Evolutionary conservation across 2,329 filamentous ascomycete genomes (phyloP), one percentile per base, ranked within the genome.

Genomic region (Stagonosporopsis chrysanthemi): DNA sequence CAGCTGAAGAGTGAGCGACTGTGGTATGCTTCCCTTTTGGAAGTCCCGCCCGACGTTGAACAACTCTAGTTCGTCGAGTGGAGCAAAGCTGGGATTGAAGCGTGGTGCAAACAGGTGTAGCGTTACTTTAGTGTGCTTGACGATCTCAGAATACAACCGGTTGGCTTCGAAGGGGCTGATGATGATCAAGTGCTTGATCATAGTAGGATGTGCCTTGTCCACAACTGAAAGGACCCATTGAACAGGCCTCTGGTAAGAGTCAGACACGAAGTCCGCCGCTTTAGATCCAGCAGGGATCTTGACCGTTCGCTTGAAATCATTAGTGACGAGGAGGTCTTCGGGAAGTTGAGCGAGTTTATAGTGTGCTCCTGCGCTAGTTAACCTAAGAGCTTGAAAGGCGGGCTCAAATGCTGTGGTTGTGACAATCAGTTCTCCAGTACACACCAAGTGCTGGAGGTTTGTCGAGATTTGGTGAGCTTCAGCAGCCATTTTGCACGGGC

Each of bases 101-200:
- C 82, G 77, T 1, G 85, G 79, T 1, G 81, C 65, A 56, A 87
- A 88, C 0, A 86, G 38, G 63, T 84, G 82, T 42, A 89, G 64
- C 0, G 71, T 68, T 0, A 82, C 79, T 4, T 60, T 41, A 0
- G 58, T 52, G 0, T 74, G 80, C 0, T 43, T 22, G 1, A 61
- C 50, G 2, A 89, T 80, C 0, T 36, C 6, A 0, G 75, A 62
- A 0, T 85, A 60, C 0, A 90, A 71, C 2, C 72, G 14, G 3
- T 90, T 78, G 0, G 84, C 88, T 62, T 91, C 89, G 26, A 73
- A 83, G 0, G 85, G 84, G 61, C 86, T 89, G 64, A 90, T 78
- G 22, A 90, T 72, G 0, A 89, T 58, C n/a, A 86, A 48, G 1
- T 53, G 19, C 4, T 47, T 29, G 14, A 61, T 31, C 3, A 0